These are phyloP conservation scores for Danielia reshetovae DNA, from an alignment of 805 yeast species.

Conservation along the genomic window DNA sequence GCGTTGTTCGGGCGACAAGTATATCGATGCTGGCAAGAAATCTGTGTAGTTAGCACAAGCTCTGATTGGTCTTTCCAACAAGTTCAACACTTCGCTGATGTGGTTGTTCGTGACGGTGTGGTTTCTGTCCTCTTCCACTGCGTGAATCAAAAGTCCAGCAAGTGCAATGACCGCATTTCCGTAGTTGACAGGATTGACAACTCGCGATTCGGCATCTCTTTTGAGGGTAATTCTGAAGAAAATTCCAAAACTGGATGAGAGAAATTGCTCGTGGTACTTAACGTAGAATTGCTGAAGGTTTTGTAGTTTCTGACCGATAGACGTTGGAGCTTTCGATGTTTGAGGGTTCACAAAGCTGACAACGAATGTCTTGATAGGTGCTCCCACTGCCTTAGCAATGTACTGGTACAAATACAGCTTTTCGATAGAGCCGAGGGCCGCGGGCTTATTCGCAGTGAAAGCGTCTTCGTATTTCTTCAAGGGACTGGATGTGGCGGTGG, in stretches of 20 bases:
- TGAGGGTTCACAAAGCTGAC: constrained; percentile 1
- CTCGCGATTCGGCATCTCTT: constrained; percentile 57
- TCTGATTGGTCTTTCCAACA: constrained; percentile 56
- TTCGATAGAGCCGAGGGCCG: constrained; percentile 1
- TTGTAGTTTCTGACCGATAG: background rate
- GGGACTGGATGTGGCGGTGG: constrained; percentile 13
- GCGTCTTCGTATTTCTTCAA: constrained; percentile 5
- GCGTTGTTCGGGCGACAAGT: constrained; percentile 31
- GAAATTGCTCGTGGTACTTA: constrained; percentile 22
- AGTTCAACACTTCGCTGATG: constrained; percentile 55
- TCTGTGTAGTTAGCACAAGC: constrained; percentile 37
- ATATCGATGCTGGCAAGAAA: constrained; percentile 42
- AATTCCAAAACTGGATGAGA: constrained; percentile 31
- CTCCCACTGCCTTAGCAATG: constrained; percentile 1
- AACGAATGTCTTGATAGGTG: background rate
- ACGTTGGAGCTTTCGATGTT: constrained; percentile 1
- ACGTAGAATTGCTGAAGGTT: background rate
- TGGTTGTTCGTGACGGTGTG: constrained; percentile 48
- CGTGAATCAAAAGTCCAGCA: constrained; percentile 53
- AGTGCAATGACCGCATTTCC: constrained; percentile 64
- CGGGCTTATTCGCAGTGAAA: background rate
- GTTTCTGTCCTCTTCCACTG: constrained; percentile 61
- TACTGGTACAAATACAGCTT: background rate
- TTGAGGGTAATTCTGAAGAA: constrained; percentile 37
- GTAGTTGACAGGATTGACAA: constrained; percentile 53